Conservation (phyloP, 768 basidiomycete genomes). For the Hygrophorus pudorinus region DNA sequence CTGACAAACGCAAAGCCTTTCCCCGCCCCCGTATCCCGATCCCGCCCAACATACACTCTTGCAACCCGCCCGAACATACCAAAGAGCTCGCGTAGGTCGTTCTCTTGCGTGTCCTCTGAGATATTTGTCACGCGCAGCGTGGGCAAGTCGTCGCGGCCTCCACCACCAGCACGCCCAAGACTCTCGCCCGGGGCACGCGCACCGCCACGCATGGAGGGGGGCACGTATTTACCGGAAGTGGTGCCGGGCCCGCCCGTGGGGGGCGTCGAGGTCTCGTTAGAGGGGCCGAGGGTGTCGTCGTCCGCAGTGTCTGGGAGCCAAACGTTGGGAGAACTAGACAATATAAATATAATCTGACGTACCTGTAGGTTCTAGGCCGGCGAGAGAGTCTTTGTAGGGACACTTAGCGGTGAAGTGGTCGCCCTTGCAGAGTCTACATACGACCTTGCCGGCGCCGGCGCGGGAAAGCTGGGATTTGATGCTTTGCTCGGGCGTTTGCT, state of each 20-base stretch:
- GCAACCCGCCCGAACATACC: conserved; percentile 76
- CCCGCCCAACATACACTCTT: conserved; percentile 89
- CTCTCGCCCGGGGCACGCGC: conserved; percentile 64
- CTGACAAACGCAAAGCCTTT: conserved; percentile 98
- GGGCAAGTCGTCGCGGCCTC: conserved; percentile 82
- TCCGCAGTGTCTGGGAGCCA: conserved; percentile 22
- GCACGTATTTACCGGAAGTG: conserved; percentile 79
- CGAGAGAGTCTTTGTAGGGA: conserved; percentile 93
- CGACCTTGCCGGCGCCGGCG: conserved; percentile 79
- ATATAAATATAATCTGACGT: conserved; percentile 10
- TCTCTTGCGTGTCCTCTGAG: conserved; percentile 90
- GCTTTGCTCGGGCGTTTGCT: conserved; percentile 53
- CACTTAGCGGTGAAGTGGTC: conserved; percentile 98
- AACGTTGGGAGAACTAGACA: background rate
- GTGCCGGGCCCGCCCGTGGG: conserved; percentile 21
- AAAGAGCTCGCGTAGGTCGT: conserved; percentile 89
- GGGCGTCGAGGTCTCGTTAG: conserved; percentile 16
- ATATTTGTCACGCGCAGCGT: conserved; percentile 97
- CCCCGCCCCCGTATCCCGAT: conserved; percentile 88
- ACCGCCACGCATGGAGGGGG: conserved; percentile 82
- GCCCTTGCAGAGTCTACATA: conserved; percentile 91
- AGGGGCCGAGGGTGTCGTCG: conserved; percentile 26
- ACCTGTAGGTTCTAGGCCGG: conserved; percentile 59
- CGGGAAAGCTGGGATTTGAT: conserved; percentile 59
- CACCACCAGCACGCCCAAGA: conserved; percentile 47